A percentile compares a stretch with the other conserved stretches of the same genome.
phyloP scores from a whole-genome alignment of 2,329 filamentous ascomycete species.

The Fusarium armeniacum region DNA sequence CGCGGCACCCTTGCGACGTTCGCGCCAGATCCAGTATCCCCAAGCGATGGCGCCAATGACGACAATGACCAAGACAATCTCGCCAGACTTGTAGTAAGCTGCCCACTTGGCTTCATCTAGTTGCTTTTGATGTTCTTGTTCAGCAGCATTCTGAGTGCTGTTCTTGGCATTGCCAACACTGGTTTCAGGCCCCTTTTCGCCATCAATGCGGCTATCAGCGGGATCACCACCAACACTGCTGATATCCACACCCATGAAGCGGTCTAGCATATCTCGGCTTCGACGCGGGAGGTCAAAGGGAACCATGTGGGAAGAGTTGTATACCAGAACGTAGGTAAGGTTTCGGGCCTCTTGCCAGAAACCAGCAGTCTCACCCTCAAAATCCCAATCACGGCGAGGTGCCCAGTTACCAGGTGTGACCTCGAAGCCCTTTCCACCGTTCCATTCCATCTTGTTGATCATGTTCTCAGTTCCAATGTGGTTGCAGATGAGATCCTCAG shows the following conservation, averaged over 20 bases:
- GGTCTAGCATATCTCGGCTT: conserved; percentile 94
- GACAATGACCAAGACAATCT: conserved; percentile 86
- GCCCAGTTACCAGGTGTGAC: conserved; percentile 88
- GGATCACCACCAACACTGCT: conserved; percentile 86
- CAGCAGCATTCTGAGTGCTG: conserved; percentile 69
- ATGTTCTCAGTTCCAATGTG: conserved; percentile 93
- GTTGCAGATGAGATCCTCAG: conserved; percentile 96
- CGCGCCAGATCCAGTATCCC: conserved; percentile 79
- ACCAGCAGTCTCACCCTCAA: conserved; percentile 88
- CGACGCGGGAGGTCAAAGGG: conserved; percentile 92
- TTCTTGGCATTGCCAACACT: conserved; percentile 79
- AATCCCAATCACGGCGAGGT: conserved; percentile 93
- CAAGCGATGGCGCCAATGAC: conserved; percentile 78
- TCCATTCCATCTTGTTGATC: conserved; percentile 93
- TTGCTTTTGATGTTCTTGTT: conserved; percentile 70
- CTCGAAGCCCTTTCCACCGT: conserved; percentile 92
- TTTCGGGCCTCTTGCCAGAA: conserved; percentile 97
- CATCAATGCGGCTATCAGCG: conserved; percentile 84
- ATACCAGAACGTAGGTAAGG: conserved; percentile 93
- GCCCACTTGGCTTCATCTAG: conserved; percentile 89
- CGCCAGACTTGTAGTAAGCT: conserved; percentile 89
- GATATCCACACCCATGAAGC: conserved; percentile 95
- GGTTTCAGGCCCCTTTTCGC: conserved; percentile 83
- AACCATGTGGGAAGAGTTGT: conserved; percentile 98
- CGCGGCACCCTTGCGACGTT: conserved; percentile 67